Evolutionary conservation across 2,329 filamentous ascomycete genomes (phyloP).

Genomic region (Hypoxylon sp.): DNA sequence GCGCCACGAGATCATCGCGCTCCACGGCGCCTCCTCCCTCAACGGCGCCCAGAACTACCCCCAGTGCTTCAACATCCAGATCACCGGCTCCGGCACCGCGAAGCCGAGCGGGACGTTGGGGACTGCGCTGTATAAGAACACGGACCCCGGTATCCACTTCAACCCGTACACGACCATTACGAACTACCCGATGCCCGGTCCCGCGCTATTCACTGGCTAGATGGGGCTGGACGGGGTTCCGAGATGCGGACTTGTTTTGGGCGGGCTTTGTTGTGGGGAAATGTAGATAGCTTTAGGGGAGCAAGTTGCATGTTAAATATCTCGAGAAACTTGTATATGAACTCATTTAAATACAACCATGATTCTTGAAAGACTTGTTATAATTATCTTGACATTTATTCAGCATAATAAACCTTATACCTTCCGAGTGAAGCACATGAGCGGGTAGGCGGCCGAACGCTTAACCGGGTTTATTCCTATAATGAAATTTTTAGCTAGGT

Average conservation of each 20-base stretch:
- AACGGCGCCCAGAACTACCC: slow-evolving; percentile 64
- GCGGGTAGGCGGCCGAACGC: too few species aligned
- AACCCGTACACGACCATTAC: slow-evolving; percentile 43
- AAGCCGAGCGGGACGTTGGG: slow-evolving; percentile 48
- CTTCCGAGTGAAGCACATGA: too few species aligned
- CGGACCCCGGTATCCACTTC: slow-evolving; percentile 45
- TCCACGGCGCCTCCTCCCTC: slow-evolving; percentile 58
- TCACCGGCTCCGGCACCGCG: slow-evolving; percentile 57
- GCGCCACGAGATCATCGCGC: slow-evolving; percentile 64
- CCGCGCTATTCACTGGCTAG: slow-evolving; percentile 43
- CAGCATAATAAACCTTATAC: too few species aligned
- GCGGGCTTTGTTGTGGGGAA: background rate
- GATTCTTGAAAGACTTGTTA: background rate
- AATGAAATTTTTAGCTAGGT: too few species aligned
- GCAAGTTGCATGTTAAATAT: background rate
- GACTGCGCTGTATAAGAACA: slow-evolving; percentile 45
- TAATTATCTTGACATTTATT: background rate
- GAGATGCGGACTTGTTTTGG: slow-evolving; percentile 51
- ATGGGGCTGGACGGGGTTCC: slow-evolving; percentile 37
- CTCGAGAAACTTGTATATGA: background rate
- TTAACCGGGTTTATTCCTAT: too few species aligned
- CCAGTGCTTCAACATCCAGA: slow-evolving; percentile 62
- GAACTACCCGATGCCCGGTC: slow-evolving; percentile 45
- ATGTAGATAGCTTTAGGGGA: background rate
- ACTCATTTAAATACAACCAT: background rate